Percentiles rank a stretch among this genome's conserved stretches.
phyloP scores from a whole-genome alignment of 768 basidiomycete genomes.

The Hericium alpestre region DNA sequence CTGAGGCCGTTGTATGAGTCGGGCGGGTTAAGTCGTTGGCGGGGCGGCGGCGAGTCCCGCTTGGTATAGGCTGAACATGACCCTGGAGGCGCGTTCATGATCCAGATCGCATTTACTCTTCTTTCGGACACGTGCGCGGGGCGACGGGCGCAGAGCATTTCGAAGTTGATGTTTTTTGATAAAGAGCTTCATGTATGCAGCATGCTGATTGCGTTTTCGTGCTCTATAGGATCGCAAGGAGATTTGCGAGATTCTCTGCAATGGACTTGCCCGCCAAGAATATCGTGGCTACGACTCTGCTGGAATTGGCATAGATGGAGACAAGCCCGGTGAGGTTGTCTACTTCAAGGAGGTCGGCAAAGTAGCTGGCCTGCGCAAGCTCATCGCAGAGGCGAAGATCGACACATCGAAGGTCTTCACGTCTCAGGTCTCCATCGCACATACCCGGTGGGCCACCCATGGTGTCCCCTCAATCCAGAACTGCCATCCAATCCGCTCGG shows the following conservation, averaged over 20 bases:
- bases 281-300: conserved; percentile 99
- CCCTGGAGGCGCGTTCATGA: background rate
- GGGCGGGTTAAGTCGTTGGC: too few relatives aligned
- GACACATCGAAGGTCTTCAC: conserved; percentile 70
- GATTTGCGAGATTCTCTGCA: conserved; percentile 81
- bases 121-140: background rate
- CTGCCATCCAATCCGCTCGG: conserved; percentile 91
- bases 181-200: too few relatives aligned
- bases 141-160: background rate
- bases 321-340: conserved; percentile 61
- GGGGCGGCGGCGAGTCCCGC: too few relatives aligned
- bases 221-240: conserved; percentile 30
- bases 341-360: conserved; percentile 99
- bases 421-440: conserved; percentile 92
- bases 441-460: conserved; percentile 99
- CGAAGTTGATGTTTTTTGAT: background rate
- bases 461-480: conserved; percentile 80
- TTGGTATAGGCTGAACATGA: too few relatives aligned
- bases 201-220: background rate
- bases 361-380: conserved; percentile 84
- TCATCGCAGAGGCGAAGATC: conserved; percentile 61
- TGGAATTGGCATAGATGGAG: conserved; percentile 84
- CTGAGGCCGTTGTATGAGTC: too few relatives aligned
- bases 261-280: conserved; percentile 88
- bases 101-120: background rate